Conservation (phyloP, 805 yeast genomes). For the Starmerella bombicola region DNA sequence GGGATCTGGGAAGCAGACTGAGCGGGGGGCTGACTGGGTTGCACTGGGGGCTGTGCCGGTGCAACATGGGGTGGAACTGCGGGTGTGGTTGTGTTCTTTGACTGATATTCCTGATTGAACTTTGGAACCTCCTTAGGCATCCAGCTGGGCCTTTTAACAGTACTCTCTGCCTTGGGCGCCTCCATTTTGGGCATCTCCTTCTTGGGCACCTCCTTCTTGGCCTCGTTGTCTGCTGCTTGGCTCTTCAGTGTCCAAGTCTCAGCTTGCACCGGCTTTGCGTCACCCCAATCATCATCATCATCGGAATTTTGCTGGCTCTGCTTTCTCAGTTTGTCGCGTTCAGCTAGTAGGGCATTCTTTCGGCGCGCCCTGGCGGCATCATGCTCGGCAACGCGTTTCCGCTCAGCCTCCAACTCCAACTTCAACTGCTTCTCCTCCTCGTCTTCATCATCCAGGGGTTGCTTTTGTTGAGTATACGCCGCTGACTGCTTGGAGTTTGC, state of each 20-base stretch:
- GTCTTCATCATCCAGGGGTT: slow-evolving; percentile 25
- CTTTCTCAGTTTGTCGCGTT: slow-evolving; percentile 22
- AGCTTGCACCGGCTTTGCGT: slow-evolving; percentile 11
- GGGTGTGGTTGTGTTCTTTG: too few relatives aligned
- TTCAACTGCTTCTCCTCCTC: slow-evolving; percentile 32
- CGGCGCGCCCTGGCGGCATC: slow-evolving; percentile 27
- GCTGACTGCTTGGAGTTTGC: not conserved
- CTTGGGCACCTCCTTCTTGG: slow-evolving; percentile 6
- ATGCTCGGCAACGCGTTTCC: slow-evolving; percentile 29
- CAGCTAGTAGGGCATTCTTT: slow-evolving; percentile 22
- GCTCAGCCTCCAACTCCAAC: slow-evolving; percentile 31
- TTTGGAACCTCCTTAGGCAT: slow-evolving; percentile 12
- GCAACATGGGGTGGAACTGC: slow-evolving; percentile 9
- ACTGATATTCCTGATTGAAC: too few relatives aligned
- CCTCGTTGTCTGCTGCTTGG: not conserved
- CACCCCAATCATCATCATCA: slow-evolving; percentile 22
- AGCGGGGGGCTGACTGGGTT: slow-evolving; percentile 9
- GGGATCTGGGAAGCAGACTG: slow-evolving; percentile 10
- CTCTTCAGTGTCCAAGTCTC: slow-evolving; percentile 11
- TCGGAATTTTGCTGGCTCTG: slow-evolving; percentile 24
- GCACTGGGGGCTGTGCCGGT: slow-evolving; percentile 3
- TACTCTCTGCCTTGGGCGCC: slow-evolving; percentile 14
- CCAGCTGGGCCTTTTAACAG: slow-evolving; percentile 20
- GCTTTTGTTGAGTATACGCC: not conserved
- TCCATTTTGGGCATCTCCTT: slow-evolving; percentile 1